Evolutionary conservation across 2,329 filamentous ascomycete species (phyloP).

Genomic region (Xylaria multiplex): DNA sequence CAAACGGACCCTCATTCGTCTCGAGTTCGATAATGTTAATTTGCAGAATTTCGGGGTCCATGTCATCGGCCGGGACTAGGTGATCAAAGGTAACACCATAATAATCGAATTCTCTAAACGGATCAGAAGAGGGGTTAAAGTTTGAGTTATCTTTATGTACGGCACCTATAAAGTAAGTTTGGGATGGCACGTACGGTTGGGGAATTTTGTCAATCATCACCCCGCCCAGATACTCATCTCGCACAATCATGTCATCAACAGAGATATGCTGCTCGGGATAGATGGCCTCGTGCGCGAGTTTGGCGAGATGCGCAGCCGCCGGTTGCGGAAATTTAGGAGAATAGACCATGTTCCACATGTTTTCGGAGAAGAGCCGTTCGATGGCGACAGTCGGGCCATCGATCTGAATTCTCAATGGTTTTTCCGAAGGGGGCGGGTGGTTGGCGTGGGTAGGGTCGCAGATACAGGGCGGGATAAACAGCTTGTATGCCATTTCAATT

Average conservation of each 20-base stretch:
- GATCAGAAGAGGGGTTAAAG: constrained; percentile 13
- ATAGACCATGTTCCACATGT: constrained; percentile 30
- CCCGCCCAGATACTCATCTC: constrained; percentile 21
- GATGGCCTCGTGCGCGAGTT: constrained; percentile 24
- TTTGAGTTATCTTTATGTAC: background rate
- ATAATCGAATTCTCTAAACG: constrained; percentile 47
- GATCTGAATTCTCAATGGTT: constrained; percentile 36
- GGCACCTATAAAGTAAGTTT: constrained; percentile 11
- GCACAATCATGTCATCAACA: constrained; percentile 9
- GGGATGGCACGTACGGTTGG: constrained; percentile 8
- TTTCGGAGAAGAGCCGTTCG: constrained; percentile 35
- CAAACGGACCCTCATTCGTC: constrained; percentile 37
- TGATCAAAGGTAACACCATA: constrained; percentile 57
- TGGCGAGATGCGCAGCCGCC: constrained; percentile 31
- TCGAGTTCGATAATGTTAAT: constrained; percentile 56
- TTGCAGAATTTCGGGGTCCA: constrained; percentile 53
- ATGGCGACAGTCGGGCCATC: constrained; percentile 34
- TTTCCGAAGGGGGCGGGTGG: constrained; percentile 28
- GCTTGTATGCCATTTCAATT: constrained; percentile 21
- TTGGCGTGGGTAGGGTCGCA: constrained; percentile 22
- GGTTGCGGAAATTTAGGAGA: constrained; percentile 18
- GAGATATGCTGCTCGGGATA: constrained; percentile 24
- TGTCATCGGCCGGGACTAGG: constrained; percentile 50
- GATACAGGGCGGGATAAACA: constrained; percentile 30
- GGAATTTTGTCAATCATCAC: constrained; percentile 14